These are phyloP conservation scores for Mixia osmundae DNA, from an alignment of 1,284 basidiomycete species.

Conservation along the genomic window DNA sequence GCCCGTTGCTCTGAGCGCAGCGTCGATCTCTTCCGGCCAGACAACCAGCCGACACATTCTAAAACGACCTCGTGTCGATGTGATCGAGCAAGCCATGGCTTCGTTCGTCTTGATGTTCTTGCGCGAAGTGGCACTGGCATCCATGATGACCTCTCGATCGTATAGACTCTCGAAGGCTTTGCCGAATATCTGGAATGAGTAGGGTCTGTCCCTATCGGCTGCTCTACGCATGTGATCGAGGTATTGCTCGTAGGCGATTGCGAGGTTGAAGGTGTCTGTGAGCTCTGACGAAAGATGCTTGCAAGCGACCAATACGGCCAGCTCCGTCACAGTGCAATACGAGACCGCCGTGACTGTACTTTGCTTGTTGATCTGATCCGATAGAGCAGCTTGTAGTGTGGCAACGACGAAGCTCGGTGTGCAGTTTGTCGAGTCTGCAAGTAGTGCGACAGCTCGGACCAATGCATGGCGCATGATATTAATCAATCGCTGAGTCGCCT, in stretches of 20 bases:
- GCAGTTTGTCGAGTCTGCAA: background rate
- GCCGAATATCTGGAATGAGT: background rate
- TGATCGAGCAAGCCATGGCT: too few relatives aligned
- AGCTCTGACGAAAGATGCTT: constrained; percentile 14
- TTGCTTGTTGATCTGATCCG: background rate
- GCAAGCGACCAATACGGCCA: constrained; percentile 12
- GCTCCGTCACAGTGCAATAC: constrained; percentile 14
- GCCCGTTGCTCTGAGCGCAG: constrained; percentile 10
- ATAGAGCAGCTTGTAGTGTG: background rate
- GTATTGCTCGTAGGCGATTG: constrained; percentile 14
- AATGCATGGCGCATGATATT: background rate
- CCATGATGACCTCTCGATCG: constrained; percentile 10
- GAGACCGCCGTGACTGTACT: background rate
- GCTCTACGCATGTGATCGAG: constrained; percentile 8
- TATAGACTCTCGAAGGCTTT: constrained; percentile 16
- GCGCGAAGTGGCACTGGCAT: background rate
- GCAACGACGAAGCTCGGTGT: background rate
- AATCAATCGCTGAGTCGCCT: background rate
- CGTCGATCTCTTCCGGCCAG: constrained; percentile 13
- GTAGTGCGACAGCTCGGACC: background rate
- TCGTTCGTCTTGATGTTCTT: too few relatives aligned
- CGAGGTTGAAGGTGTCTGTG: constrained; percentile 16
- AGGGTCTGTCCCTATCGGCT: constrained; percentile 4
- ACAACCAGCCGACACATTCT: constrained; percentile 12
- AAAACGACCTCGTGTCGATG: constrained; percentile 10